phyloP scores from a whole-genome alignment of 2,329 filamentous ascomycete genomes.

The Ceratocystis cacaofunesta region DNA sequence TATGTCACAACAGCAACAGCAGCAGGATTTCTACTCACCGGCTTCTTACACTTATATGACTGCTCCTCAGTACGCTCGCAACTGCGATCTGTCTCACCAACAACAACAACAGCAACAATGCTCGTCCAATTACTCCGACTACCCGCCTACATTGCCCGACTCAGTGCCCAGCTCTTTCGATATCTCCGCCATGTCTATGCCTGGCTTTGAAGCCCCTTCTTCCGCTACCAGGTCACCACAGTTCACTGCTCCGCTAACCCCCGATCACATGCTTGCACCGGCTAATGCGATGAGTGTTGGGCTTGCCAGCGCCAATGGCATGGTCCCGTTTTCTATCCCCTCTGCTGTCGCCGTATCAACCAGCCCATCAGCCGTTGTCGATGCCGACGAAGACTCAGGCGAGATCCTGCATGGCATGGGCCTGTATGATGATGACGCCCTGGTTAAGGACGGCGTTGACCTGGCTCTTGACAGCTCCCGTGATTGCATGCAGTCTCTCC shows the following conservation, averaged over 20 bases:
- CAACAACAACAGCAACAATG: constrained; percentile 4
- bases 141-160: constrained; percentile 7
- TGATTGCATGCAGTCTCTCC: constrained; percentile 38
- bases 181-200: constrained; percentile 1
- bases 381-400: constrained; percentile 44
- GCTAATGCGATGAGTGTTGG: background rate
- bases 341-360: background rate
- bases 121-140: constrained; percentile 2
- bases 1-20: background rate
- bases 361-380: constrained; percentile 21
- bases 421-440: constrained; percentile 44
- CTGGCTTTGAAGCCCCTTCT: constrained; percentile 6
- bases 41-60: background rate
- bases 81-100: background rate
- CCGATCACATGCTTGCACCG: constrained; percentile 2
- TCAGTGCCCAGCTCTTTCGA: constrained; percentile 10
- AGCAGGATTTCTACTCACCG: constrained; percentile 4
- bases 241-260: constrained; percentile 7
- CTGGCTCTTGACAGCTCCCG: constrained; percentile 39
- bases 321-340: background rate
- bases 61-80: background rate
- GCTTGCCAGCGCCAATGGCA: background rate
- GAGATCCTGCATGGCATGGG: constrained; percentile 73
- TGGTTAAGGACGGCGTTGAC: constrained; percentile 39
- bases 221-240: constrained; percentile 3